A percentile compares a stretch with the other conserved stretches of the same genome.
phyloP scores from a whole-genome alignment of 192 early-diverging fungal species.

The Gamsiella multidivaricata region DNA sequence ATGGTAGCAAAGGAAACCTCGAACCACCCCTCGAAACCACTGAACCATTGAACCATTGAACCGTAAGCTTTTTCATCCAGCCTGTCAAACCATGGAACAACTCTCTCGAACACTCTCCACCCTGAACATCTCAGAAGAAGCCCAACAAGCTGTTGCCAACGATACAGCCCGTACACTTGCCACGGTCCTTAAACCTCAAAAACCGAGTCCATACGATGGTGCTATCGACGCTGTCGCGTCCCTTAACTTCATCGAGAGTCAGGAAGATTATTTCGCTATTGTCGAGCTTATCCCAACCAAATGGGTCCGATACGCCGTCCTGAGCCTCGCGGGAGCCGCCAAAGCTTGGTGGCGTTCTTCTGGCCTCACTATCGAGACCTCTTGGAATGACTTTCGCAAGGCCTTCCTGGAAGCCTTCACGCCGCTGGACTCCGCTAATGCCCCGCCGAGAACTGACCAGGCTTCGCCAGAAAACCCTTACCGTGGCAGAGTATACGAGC shows the following conservation, averaged over 20 bases:
- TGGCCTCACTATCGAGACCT: not conserved
- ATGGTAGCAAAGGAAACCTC: no score
- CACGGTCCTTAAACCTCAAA: constrained; percentile 6
- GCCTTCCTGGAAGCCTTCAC: not conserved
- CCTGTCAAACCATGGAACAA: no score
- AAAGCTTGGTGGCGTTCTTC: constrained; percentile 7
- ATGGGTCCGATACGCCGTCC: constrained; percentile 4
- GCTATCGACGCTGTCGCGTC: no score
- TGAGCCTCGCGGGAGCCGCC: not conserved
- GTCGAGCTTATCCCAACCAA: not conserved
- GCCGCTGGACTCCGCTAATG: not conserved
- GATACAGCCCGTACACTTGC: not conserved
- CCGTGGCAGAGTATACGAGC: not conserved
- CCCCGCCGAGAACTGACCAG: not conserved
- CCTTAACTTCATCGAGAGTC: constrained; percentile 12
- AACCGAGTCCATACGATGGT: constrained; percentile 5
- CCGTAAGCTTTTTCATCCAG: no score
- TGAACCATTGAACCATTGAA: no score
- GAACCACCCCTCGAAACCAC: no score
- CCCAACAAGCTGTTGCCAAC: no score
- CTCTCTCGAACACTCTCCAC: no score
- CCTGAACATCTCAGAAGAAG: no score
- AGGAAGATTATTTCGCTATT: constrained; percentile 6
- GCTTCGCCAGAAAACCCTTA: not conserved
- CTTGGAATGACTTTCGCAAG: not conserved